Percentiles rank a stretch among this genome's conserved stretches.
These are phyloP conservation scores for Aureobasidium sp. DNA, from an alignment of 2,329 filamentous ascomycete genomes.

Conservation along the genomic window DNA sequence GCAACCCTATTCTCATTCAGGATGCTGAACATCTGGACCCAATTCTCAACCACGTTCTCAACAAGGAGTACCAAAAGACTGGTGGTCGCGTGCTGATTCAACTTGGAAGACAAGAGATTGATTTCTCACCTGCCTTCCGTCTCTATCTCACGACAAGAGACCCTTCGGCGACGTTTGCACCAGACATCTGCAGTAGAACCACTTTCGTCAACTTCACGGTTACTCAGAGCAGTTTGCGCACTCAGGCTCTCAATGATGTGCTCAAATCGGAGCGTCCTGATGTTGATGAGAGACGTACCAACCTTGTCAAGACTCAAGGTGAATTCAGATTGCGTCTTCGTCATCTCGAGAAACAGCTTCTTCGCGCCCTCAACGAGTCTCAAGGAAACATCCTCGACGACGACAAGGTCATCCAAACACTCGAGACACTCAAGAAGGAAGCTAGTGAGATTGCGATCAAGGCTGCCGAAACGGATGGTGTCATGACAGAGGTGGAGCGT, in stretches of 20 bases:
- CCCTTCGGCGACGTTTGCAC: slow-evolving; percentile 89
- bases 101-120: slow-evolving; percentile 96
- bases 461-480: slow-evolving; percentile 92
- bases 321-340: slow-evolving; percentile 98
- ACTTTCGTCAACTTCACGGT: slow-evolving; percentile 99
- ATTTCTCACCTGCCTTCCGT: slow-evolving; percentile 95
- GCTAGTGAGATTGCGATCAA: slow-evolving; percentile 92
- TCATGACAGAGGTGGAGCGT: slow-evolving; percentile 95
- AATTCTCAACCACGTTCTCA: slow-evolving; percentile 94
- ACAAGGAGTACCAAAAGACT: slow-evolving; percentile 99
- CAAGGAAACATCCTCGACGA: slow-evolving; percentile 97
- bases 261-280: slow-evolving; percentile 96
- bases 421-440: slow-evolving; percentile 96
- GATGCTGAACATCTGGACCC: slow-evolving; percentile 96
- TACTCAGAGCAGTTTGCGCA: slow-evolving; percentile 96
- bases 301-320: slow-evolving; percentile 96
- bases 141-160: slow-evolving; percentile 92
- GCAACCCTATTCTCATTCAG: slow-evolving; percentile 96
- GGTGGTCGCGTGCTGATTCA: slow-evolving; percentile 97
- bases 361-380: slow-evolving; percentile 94
- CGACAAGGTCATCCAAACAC: slow-evolving; percentile 93
- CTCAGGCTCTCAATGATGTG: slow-evolving; percentile 93
- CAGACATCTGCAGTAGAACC: slow-evolving; percentile 94
- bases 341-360: slow-evolving; percentile 84
- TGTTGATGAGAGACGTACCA: slow-evolving; percentile 90